A percentile compares a stretch with the other conserved stretches of the same genome.
phyloP scores from a whole-genome alignment of 2,329 filamentous ascomycete species.

The Fusarium musae region DNA sequence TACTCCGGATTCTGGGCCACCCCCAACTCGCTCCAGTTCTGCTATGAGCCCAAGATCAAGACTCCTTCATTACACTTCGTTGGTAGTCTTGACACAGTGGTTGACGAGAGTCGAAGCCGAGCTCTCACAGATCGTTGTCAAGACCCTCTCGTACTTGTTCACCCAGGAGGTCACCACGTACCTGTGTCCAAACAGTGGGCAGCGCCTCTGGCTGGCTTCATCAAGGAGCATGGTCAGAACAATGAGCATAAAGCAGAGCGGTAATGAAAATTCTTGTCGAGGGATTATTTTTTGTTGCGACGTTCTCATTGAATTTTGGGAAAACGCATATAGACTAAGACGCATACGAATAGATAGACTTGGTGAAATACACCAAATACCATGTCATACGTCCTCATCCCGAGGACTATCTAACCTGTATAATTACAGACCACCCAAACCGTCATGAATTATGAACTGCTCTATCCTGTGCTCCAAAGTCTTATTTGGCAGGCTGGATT shows the following conservation, averaged over 20 bases:
- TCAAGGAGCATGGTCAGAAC: slow-evolving; percentile 57
- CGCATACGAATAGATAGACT: slow-evolving; percentile 41
- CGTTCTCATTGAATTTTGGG: not conserved
- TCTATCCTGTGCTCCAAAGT: slow-evolving; percentile 46
- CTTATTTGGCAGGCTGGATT: slow-evolving; percentile 74
- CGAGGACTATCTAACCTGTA: slow-evolving; percentile 51
- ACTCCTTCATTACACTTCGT: slow-evolving; percentile 86
- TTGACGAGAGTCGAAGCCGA: slow-evolving; percentile 79
- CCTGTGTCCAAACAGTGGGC: slow-evolving; percentile 85
- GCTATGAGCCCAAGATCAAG: slow-evolving; percentile 76
- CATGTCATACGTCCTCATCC: slow-evolving; percentile 48
- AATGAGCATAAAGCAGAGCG: slow-evolving; percentile 42
- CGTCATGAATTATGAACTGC: slow-evolving; percentile 44
- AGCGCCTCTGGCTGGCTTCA: slow-evolving; percentile 78
- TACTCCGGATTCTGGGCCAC: slow-evolving; percentile 83
- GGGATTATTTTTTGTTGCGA: not conserved
- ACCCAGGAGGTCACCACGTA: slow-evolving; percentile 92
- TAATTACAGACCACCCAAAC: slow-evolving; percentile 48
- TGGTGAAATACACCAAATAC: slow-evolving; percentile 37
- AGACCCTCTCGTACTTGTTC: slow-evolving; percentile 67
- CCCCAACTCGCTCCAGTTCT: slow-evolving; percentile 68
- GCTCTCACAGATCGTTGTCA: slow-evolving; percentile 73
- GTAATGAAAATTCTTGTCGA: slow-evolving; percentile 8
- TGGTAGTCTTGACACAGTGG: slow-evolving; percentile 86
- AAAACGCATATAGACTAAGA: slow-evolving; percentile 29